A percentile compares a stretch with the other conserved stretches of the same genome.
Evolutionary conservation across 75 land plant species (phyloP).

Genomic region (Sequoiadendron giganteum): DNA sequence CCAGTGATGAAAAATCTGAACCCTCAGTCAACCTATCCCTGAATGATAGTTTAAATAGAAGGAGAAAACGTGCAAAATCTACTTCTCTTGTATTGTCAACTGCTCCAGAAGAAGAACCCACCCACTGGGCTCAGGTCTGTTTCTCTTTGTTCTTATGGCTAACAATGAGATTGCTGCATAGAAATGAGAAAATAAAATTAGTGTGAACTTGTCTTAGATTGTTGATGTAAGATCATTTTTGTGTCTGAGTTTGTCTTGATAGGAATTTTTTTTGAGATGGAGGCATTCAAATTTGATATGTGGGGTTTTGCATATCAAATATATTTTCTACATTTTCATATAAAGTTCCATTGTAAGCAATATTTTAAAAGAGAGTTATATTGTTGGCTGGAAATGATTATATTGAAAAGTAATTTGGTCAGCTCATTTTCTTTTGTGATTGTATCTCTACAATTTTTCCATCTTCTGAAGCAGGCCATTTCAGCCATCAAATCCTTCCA

Average conservation of each 20-base stretch:
- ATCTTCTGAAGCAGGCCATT: too few relatives aligned
- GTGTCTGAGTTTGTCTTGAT: not conserved
- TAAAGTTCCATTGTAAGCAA: not conserved
- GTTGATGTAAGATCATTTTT: not conserved
- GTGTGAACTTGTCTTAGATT: not conserved
- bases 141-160: not conserved
- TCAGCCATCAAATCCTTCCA: too few relatives aligned
- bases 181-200: not conserved
- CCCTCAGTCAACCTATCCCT: constrained; percentile 17
- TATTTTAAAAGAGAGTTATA: not conserved
- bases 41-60: constrained; percentile 23
- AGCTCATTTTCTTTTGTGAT: too few relatives aligned
- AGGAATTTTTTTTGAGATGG: not conserved
- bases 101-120: constrained; percentile 87
- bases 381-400: not conserved
- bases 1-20: constrained; percentile 17
- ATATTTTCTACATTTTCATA: not conserved
- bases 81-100: constrained; percentile 73
- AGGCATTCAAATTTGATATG: not conserved
- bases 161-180: not conserved
- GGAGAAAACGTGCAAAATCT: constrained; percentile 49
- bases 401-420: not conserved
- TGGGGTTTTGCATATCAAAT: not conserved
- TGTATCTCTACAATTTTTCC: too few relatives aligned
- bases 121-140: constrained; percentile 95